Conservation (phyloP, 108 stramenopile species). For the Pseudonitzschia pungens region DNA sequence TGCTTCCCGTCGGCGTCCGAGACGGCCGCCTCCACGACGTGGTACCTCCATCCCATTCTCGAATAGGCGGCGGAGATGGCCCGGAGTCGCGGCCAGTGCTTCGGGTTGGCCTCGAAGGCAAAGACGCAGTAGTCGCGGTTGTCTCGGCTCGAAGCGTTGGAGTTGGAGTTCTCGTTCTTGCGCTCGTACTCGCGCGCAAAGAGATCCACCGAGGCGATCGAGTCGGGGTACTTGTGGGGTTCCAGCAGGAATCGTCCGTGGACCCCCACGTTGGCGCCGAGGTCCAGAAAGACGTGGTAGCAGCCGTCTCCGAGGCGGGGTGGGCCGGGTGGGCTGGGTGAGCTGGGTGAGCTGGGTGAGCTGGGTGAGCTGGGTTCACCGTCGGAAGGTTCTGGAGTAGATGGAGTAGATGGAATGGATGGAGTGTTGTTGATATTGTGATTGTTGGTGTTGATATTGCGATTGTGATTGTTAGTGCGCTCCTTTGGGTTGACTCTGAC, state of each 20-base stretch:
- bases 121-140: conserved; percentile 35
- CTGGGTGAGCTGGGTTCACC: too few relatives aligned
- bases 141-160: too few relatives aligned
- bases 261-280: conserved; percentile 40
- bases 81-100: conserved; percentile 3
- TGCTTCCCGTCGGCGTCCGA: conserved; percentile 18
- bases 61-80: conserved; percentile 19
- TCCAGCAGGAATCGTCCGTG: conserved; percentile 37
- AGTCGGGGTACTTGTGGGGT: conserved; percentile 30
- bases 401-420: too few relatives aligned
- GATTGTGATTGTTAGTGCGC: too few relatives aligned
- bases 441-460: too few relatives aligned
- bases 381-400: too few relatives aligned
- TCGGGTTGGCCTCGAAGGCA: conserved; percentile 38
- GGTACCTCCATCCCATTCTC: conserved; percentile 36
- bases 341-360: too few relatives aligned
- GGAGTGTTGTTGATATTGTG: too few relatives aligned
- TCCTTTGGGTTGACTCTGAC: too few relatives aligned
- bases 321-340: neutral
- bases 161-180: too few relatives aligned
- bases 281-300: conserved; percentile 38
- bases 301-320: conserved; percentile 35
- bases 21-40: conserved; percentile 21
- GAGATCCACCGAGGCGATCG: conserved; percentile 4
- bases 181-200: conserved; percentile 27